These are phyloP conservation scores for Pseudogymnoascus sp. DNA, from an alignment of 2,329 filamentous ascomycete species.

Conservation along the genomic window DNA sequence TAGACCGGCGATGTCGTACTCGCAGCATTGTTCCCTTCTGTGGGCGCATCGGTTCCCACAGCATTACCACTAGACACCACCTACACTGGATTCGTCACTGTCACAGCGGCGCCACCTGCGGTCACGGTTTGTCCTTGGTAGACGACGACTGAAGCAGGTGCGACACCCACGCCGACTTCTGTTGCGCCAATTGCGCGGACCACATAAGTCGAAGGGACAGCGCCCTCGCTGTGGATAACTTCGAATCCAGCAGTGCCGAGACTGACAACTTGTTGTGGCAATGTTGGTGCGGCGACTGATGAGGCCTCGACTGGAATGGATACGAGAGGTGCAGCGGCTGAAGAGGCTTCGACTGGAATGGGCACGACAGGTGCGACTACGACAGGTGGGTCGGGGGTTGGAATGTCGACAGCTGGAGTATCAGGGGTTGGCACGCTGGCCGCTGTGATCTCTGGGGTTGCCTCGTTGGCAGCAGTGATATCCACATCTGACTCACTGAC, in stretches of 20 bases:
- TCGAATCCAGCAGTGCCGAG: neutral
- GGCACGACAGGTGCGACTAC: too few species aligned
- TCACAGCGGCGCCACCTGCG: neutral
- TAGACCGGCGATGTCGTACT: neutral
- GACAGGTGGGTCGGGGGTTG: neutral
- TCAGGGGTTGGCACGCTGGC: neutral
- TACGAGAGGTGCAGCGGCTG: neutral
- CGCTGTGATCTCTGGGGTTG: neutral
- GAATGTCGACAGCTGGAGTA: neutral
- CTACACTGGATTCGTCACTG: neutral
- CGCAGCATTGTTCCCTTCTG: neutral
- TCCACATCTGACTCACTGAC: neutral
- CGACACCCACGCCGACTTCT: neutral
- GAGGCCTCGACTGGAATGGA: neutral
- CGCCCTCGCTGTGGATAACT: neutral
- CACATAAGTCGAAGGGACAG: neutral
- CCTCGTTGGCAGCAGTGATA: neutral
- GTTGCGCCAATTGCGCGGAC: neutral
- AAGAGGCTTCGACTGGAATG: too few species aligned
- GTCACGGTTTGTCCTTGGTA: neutral
- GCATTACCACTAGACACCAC: neutral
- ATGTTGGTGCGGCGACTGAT: neutral
- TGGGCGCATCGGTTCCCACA: neutral
- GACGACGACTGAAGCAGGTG: neutral
- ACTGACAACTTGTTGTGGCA: neutral